These are phyloP conservation scores for Skeletonema tropicum DNA, from an alignment of 108 stramenopile genomes.

Conservation along the genomic window DNA sequence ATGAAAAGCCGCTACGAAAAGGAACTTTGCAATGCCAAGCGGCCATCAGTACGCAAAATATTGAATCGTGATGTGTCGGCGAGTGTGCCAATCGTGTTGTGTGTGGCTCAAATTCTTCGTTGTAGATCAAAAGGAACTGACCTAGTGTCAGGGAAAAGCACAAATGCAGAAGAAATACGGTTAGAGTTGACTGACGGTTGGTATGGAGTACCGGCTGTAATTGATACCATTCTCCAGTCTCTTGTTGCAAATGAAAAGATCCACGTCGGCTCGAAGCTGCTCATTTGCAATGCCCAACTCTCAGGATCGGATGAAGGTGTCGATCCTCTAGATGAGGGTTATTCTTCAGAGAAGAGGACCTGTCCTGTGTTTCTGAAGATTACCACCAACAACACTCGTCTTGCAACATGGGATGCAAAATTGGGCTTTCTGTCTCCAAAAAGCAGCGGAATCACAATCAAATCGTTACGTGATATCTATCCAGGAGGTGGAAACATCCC, in stretches of 20 bases:
- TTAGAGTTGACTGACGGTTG: conserved; percentile 86
- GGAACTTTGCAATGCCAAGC: conserved; percentile 59
- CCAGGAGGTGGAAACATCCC: conserved; percentile 74
- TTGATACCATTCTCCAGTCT: conserved; percentile 52
- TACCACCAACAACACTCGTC: conserved; percentile 68
- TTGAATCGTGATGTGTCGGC: conserved; percentile 78
- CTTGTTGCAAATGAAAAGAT: conserved; percentile 56
- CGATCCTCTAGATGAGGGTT: conserved; percentile 77
- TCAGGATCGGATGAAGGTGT: conserved; percentile 78
- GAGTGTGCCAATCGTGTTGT: conserved; percentile 58
- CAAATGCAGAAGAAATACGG: conserved; percentile 18
- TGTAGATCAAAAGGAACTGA: conserved; percentile 26
- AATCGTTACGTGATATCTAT: conserved; percentile 60
- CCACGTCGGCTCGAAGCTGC: conserved; percentile 74
- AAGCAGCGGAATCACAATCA: conserved; percentile 47
- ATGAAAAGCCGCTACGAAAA: conserved; percentile 64
- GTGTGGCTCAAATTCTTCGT: conserved; percentile 59
- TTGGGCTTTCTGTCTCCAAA: conserved; percentile 67
- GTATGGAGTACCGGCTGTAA: conserved; percentile 69
- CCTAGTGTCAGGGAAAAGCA: neutral
- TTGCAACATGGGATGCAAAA: conserved; percentile 83
- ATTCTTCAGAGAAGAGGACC: conserved; percentile 33
- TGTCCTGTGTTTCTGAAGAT: conserved; percentile 51
- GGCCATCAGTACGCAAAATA: conserved; percentile 75
- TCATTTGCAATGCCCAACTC: conserved; percentile 65